A percentile compares a stretch with the other conserved stretches of the same genome.
These are phyloP conservation scores for Clarireedia homoeocarpa DNA, from an alignment of 2,329 filamentous ascomycete species.

Conservation along the genomic window DNA sequence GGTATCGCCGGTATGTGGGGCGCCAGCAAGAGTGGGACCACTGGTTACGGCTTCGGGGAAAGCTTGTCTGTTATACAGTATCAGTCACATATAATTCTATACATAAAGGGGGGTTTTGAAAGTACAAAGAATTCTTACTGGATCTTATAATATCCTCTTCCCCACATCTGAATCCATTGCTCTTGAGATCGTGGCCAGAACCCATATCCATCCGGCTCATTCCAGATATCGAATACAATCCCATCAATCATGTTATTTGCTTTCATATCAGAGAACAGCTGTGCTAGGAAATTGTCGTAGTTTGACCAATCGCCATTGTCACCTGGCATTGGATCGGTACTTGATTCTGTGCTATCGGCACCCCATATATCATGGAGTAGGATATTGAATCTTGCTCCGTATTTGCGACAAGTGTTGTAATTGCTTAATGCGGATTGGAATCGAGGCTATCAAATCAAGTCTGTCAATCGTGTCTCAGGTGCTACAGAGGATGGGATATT, in stretches of 20 bases:
- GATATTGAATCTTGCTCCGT: conserved; percentile 38
- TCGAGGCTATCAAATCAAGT: conserved; percentile 22
- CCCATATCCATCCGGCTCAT: conserved; percentile 38
- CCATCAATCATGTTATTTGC: conserved; percentile 32
- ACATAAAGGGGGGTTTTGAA: conserved; percentile 8
- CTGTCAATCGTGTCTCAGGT: not conserved
- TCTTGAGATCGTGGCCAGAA: conserved; percentile 31
- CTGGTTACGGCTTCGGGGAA: conserved; percentile 24
- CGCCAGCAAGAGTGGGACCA: conserved; percentile 32
- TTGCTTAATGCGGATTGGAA: conserved; percentile 38
- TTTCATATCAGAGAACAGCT: conserved; percentile 32
- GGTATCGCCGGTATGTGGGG: conserved; percentile 28
- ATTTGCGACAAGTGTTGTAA: conserved; percentile 36
- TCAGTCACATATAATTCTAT: not conserved
- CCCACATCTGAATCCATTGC: conserved; percentile 37
- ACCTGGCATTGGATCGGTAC: conserved; percentile 36
- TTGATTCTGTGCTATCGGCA: conserved; percentile 35
- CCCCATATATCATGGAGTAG: conserved; percentile 41
- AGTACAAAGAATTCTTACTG: conserved; percentile 28
- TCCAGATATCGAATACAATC: conserved; percentile 36
- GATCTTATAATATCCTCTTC: conserved; percentile 32
- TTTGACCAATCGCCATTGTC: conserved; percentile 41
- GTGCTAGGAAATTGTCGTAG: conserved; percentile 36
- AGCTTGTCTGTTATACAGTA: not conserved
- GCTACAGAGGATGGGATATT: not conserved